Evolutionary conservation across 495 filamentous ascomycete genomes (phyloP).

Genomic region (Penicillium bovifimosum): DNA sequence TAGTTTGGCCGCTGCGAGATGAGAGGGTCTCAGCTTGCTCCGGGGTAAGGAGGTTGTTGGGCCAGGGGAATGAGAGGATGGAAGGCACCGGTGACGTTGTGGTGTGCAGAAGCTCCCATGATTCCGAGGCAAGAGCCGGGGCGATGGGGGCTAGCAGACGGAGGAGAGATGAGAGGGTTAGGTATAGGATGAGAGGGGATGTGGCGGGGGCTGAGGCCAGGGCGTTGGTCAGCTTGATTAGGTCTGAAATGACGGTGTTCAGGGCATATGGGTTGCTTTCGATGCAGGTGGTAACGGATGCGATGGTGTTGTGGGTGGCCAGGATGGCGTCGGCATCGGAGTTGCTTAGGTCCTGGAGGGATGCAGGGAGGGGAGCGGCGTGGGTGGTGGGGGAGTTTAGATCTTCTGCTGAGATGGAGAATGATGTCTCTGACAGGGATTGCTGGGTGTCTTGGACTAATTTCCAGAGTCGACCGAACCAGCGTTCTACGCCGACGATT

Average conservation of each 20-base stretch:
- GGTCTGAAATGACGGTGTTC: constrained; percentile 76
- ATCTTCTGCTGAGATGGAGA: constrained; percentile 14
- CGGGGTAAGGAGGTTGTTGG: constrained; percentile 35
- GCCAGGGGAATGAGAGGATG: constrained; percentile 52
- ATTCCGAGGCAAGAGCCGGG: constrained; percentile 73
- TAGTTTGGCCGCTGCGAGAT: constrained; percentile 38
- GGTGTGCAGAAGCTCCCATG: constrained; percentile 58
- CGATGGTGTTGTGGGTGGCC: constrained; percentile 59
- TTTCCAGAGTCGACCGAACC: constrained; percentile 63
- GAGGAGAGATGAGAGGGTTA: constrained; percentile 48
- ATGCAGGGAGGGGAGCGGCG: constrained; percentile 21
- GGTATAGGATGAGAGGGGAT: constrained; percentile 31
- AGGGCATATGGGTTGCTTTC: constrained; percentile 60
- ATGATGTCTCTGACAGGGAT: constrained; percentile 19
- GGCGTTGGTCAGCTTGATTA: constrained; percentile 72
- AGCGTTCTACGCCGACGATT: constrained; percentile 74
- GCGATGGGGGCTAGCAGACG: constrained; percentile 71
- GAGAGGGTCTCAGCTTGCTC: constrained; percentile 46
- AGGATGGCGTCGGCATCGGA: constrained; percentile 56
- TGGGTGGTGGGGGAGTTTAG: constrained; percentile 18
- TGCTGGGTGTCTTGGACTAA: constrained; percentile 41
- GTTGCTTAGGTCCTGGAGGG: constrained; percentile 33
- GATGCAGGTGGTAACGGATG: constrained; percentile 62
- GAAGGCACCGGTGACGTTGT: constrained; percentile 14
- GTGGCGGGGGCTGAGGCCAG: constrained; percentile 39